Percentiles rank a stretch among this genome's conserved stretches.
phyloP scores from a whole-genome alignment of 2,329 filamentous ascomycete species.

The Fusarium sp. region DNA sequence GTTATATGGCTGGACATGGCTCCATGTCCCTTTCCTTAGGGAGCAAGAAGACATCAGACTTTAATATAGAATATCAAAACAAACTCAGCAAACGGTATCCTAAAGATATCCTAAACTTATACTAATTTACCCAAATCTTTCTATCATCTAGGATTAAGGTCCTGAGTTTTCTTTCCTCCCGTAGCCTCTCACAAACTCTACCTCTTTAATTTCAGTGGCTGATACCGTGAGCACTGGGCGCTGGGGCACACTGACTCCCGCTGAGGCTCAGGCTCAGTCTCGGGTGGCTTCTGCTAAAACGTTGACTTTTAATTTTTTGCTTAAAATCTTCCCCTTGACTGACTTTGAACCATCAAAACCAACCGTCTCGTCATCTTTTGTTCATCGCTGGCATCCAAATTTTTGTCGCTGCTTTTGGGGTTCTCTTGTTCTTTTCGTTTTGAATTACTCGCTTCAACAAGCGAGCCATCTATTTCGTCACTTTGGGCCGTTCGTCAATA shows the following conservation, averaged over 20 bases:
- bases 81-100: too few relatives aligned
- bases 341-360: not conserved
- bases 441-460: not conserved
- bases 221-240: not conserved
- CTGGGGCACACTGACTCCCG: slow-evolving; percentile 7
- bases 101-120: too few relatives aligned
- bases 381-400: not conserved
- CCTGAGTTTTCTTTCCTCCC: too few relatives aligned
- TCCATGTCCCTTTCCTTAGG: not conserved
- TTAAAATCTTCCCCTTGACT: slow-evolving; percentile 7
- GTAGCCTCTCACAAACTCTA: not conserved
- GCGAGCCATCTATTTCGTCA: slow-evolving; percentile 8
- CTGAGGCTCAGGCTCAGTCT: slow-evolving; percentile 1
- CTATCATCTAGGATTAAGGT: too few relatives aligned
- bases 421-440: slow-evolving; percentile 1
- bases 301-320: not conserved
- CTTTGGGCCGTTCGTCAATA: not conserved
- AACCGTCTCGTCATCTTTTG: not conserved
- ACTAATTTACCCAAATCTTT: too few relatives aligned
- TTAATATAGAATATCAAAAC: too few relatives aligned
- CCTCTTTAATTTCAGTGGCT: not conserved
- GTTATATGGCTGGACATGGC: not conserved
- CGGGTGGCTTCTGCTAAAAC: not conserved
- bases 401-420: not conserved
- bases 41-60: too few relatives aligned